Percentiles rank a stretch among this genome's conserved stretches.
Conservation (phyloP, 768 basidiomycete genomes). For the Flagelloscypha sp. region DNA sequence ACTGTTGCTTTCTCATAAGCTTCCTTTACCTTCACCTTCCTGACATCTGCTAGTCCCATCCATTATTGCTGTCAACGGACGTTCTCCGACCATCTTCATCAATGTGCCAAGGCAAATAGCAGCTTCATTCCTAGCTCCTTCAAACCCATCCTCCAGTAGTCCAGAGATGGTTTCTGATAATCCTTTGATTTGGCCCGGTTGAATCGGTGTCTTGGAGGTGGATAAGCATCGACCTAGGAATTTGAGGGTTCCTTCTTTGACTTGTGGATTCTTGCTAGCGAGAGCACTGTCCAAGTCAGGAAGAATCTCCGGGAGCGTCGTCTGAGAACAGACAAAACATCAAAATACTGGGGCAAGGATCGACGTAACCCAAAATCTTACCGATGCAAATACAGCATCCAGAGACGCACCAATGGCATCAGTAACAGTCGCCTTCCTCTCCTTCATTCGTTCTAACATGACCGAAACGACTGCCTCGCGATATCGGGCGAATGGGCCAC, state of each 20-base stretch:
- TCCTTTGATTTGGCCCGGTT: constrained; percentile 69
- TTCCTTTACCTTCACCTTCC: constrained; percentile 90
- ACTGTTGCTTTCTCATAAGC: constrained; percentile 88
- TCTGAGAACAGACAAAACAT: too few relatives aligned
- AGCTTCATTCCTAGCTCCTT: constrained; percentile 85
- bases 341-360: too few relatives aligned
- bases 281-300: constrained; percentile 74
- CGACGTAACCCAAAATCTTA: too few relatives aligned
- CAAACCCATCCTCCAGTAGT: constrained; percentile 81
- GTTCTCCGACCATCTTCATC: constrained; percentile 96
- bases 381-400: constrained; percentile 81
- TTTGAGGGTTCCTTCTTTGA: constrained; percentile 87
- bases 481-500: constrained; percentile 64
- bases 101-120: constrained; percentile 80
- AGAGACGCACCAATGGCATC: constrained; percentile 83
- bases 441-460: constrained; percentile 87
- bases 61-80: constrained; percentile 79
- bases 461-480: constrained; percentile 63
- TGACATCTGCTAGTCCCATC: constrained; percentile 79
- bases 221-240: constrained; percentile 77
- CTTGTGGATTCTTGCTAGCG: constrained; percentile 91
- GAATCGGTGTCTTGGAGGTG: constrained; percentile 60
- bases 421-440: constrained; percentile 84
- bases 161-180: constrained; percentile 67
- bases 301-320: constrained; percentile 68